A percentile compares a stretch with the other conserved stretches of the same genome.
Conservation (phyloP, 2,329 filamentous ascomycete genomes). For the Phoma herbarum region DNA sequence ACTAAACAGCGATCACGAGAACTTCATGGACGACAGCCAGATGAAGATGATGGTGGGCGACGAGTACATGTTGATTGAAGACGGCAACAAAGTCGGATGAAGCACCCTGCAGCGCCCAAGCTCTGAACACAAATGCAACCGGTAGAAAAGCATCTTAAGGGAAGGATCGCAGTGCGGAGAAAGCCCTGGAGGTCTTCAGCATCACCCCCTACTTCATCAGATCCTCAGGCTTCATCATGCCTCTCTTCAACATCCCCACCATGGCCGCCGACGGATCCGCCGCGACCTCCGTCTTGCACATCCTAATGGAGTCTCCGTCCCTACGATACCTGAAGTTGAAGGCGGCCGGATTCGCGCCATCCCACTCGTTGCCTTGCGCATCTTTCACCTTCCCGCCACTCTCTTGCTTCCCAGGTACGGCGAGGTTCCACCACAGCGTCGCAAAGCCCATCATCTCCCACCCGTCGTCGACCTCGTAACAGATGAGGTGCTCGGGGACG, state of each 20-base stretch:
- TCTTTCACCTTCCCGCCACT: slow-evolving; percentile 16
- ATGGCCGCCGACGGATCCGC: slow-evolving; percentile 21
- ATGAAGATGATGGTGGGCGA: slow-evolving; percentile 59
- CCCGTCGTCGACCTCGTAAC: slow-evolving; percentile 20
- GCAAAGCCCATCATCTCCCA: slow-evolving; percentile 26
- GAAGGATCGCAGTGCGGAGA: too few relatives aligned
- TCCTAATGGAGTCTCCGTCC: slow-evolving; percentile 7
- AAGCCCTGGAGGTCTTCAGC: too few relatives aligned
- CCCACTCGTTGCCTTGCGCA: slow-evolving; percentile 20
- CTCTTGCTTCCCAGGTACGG: slow-evolving; percentile 16
- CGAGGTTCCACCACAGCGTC: slow-evolving; percentile 20
- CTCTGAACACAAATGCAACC: not conserved
- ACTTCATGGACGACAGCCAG: slow-evolving; percentile 52
- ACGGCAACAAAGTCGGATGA: slow-evolving; percentile 43
- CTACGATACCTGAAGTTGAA: slow-evolving; percentile 22
- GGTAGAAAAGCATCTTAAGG: not conserved
- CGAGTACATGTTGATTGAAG: slow-evolving; percentile 53
- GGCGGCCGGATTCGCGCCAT: slow-evolving; percentile 19
- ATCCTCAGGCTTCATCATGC: slow-evolving; percentile 28
- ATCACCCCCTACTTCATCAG: slow-evolving; percentile 19
- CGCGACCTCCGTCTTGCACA: slow-evolving; percentile 17
- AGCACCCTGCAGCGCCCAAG: not conserved
- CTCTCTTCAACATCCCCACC: slow-evolving; percentile 24
- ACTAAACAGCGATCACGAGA: slow-evolving; percentile 47
- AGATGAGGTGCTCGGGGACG: slow-evolving; percentile 14